Evolutionary conservation across 2,329 filamentous ascomycete genomes (phyloP).

Genomic region (Neonectria magnoliae): DNA sequence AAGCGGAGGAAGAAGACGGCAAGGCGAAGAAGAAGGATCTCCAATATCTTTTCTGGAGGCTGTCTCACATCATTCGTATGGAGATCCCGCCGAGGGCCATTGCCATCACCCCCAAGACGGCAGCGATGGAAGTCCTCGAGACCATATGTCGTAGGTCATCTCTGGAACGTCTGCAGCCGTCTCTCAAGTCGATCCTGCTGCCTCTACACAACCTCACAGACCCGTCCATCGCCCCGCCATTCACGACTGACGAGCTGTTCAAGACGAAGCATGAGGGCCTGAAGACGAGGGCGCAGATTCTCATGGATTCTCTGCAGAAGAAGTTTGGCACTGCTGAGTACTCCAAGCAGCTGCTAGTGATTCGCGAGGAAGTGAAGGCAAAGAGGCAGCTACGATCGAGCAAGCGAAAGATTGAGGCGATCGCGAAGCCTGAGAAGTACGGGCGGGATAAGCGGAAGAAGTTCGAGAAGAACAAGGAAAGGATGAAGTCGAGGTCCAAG

Average conservation of each 20-base stretch:
- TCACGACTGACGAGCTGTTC: constrained; percentile 76
- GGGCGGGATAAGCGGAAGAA: constrained; percentile 84
- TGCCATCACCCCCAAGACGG: constrained; percentile 77
- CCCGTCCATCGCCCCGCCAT: constrained; percentile 75
- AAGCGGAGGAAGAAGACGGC: constrained; percentile 55
- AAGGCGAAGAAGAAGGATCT: constrained; percentile 57
- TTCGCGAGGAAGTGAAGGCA: constrained; percentile 76
- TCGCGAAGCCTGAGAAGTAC: constrained; percentile 82
- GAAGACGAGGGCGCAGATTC: constrained; percentile 76
- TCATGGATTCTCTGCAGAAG: constrained; percentile 85
- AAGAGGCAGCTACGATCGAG: constrained; percentile 78
- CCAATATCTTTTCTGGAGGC: constrained; percentile 80
- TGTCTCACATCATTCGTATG: constrained; percentile 81
- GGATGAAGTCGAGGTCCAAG: constrained; percentile 79
- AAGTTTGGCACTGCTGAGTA: constrained; percentile 85
- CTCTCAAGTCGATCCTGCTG: constrained; percentile 68
- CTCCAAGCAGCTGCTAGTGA: constrained; percentile 75
- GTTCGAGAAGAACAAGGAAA: constrained; percentile 84
- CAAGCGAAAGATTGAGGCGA: constrained; percentile 90
- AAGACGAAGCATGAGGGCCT: constrained; percentile 75
- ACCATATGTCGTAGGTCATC: constrained; percentile 73
- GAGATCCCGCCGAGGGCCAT: constrained; percentile 72
- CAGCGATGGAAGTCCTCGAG: constrained; percentile 78
- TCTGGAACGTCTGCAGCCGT: constrained; percentile 65
- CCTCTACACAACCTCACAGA: constrained; percentile 87